A percentile compares a stretch with the other conserved stretches of the same genome.
Evolutionary conservation across 1,284 basidiomycete species (phyloP).

Genomic region (Sanghuangporus sanghuang): DNA sequence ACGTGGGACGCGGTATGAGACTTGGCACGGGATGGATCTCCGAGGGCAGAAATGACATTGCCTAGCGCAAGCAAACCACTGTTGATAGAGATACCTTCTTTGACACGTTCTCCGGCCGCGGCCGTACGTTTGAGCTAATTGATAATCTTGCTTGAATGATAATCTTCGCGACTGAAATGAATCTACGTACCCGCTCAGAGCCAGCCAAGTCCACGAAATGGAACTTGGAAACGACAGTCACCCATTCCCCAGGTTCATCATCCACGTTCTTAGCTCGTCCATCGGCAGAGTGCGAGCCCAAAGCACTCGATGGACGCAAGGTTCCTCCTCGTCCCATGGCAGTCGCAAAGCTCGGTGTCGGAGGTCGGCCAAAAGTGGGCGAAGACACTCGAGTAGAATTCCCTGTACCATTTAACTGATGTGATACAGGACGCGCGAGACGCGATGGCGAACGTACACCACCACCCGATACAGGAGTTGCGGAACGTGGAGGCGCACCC

Average conservation of each 20-base stretch:
- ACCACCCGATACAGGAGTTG: conserved; percentile 61
- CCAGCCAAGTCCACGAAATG: conserved; percentile 98
- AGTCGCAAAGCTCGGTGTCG: conserved; percentile 68
- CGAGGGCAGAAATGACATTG: conserved; percentile 96
- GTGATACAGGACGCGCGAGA: conserved; percentile 70
- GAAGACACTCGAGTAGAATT: conserved; percentile 52
- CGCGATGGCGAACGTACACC: conserved; percentile 72
- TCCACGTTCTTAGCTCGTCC: conserved; percentile 42
- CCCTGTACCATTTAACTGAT: conserved; percentile 43
- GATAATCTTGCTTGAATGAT: conserved; percentile 20
- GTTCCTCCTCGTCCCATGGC: conserved; percentile 65
- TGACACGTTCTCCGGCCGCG: conserved; percentile 90
- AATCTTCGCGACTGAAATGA: conserved; percentile 6
- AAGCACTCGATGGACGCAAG: conserved; percentile 70
- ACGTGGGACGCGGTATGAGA: conserved; percentile 78
- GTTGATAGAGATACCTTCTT: conserved; percentile 97
- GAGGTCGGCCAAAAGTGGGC: conserved; percentile 68
- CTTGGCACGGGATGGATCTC: conserved; percentile 84
- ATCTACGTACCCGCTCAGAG: conserved; percentile 75
- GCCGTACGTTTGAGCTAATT: conserved; percentile 84
- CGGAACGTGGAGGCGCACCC: conserved; percentile 60
- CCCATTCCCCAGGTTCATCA: conserved; percentile 75
- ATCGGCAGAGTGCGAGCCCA: conserved; percentile 51
- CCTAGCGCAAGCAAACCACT: conserved; percentile 94
- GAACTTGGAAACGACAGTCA: conserved; percentile 91